phyloP scores from a whole-genome alignment of 2,329 filamentous ascomycete genomes.

The Pseudogymnoascus sp. region DNA sequence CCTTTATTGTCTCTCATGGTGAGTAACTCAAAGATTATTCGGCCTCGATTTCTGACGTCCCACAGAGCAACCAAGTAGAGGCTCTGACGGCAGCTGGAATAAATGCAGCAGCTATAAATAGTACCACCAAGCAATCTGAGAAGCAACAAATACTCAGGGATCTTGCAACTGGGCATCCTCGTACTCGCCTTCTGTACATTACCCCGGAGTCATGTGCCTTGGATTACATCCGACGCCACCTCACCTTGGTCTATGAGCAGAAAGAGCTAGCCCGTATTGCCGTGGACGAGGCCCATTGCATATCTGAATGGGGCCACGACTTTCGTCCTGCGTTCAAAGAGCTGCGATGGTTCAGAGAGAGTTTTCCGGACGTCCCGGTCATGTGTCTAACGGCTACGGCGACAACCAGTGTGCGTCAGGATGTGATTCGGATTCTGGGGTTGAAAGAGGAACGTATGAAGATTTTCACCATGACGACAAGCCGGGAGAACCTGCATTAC shows the following conservation, averaged over 20 bases:
- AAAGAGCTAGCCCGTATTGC: conserved; percentile 79
- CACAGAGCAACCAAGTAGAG: conserved; percentile 82
- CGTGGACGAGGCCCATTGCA: conserved; percentile 93
- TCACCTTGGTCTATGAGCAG: conserved; percentile 68
- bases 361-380: conserved; percentile 77
- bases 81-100: conserved; percentile 67
- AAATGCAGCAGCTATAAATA: conserved; percentile 78
- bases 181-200: conserved; percentile 78
- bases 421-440: conserved; percentile 69
- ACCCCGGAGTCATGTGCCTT: conserved; percentile 82
- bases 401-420: conserved; percentile 68
- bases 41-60: conserved; percentile 1
- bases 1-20: conserved; percentile 86
- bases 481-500: conserved; percentile 79
- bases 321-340: conserved; percentile 89
- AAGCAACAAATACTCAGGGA: conserved; percentile 67
- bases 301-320: conserved; percentile 97
- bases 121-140: conserved; percentile 60
- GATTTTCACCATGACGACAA: conserved; percentile 75
- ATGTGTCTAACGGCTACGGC: conserved; percentile 92
- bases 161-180: conserved; percentile 78
- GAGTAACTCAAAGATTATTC: conserved; percentile 18
- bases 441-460: conserved; percentile 57
- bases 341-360: conserved; percentile 74
- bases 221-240: conserved; percentile 65